Evolutionary conservation across 2,329 filamentous ascomycete genomes (phyloP), one percentile per base, ranked within the genome.

Genomic region (Botryotinia globosa): DNA sequence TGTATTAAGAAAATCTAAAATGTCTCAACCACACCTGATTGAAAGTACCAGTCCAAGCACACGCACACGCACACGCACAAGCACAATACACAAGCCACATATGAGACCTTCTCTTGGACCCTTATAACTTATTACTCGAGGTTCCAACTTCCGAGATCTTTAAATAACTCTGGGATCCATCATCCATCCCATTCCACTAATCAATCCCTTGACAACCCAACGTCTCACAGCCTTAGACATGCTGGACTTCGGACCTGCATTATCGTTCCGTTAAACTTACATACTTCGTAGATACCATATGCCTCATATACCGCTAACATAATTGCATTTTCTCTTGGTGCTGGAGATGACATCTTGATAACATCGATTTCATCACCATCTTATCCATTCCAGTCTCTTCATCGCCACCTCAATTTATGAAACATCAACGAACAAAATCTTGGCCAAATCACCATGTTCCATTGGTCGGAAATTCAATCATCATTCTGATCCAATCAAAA

Each of bases 211-310:
- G 14, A 29, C 45, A 51, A n/a, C 45, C 45, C 20, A 12, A 54
- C n/a, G 34, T 45, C n/a, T 20, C 39, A 64, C 61, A 64, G 61
- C 39, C n/a, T 64, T 64, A 54, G 51, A 54, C 51, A 39, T 39
- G 32, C 29, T 42, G 37, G 37, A 62, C 59, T 51, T 51, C 34
- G 45, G 45, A 66, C 45, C 45, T 66, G 64, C 64, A 66, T 66
- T 54, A 29, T 51, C 44, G 32, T 51, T n/a, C n/a, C n/a, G n/a
- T n/a, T n/a, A n/a, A n/a, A n/a, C n/a, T n/a, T n/a, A n/a, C 64
- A 39, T 12, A 32, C 32, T 32, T 32, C 32, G 32, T 32, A 32
- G 8, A n/a, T n/a, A n/a, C n/a, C n/a, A n/a, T n/a, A n/a, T n/a
- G n/a, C n/a, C n/a, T n/a, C n/a, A n/a, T n/a, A n/a, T n/a, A n/a